Conservation (phyloP, 2,329 filamentous ascomycete species). For the Tolypocladium sp. region DNA sequence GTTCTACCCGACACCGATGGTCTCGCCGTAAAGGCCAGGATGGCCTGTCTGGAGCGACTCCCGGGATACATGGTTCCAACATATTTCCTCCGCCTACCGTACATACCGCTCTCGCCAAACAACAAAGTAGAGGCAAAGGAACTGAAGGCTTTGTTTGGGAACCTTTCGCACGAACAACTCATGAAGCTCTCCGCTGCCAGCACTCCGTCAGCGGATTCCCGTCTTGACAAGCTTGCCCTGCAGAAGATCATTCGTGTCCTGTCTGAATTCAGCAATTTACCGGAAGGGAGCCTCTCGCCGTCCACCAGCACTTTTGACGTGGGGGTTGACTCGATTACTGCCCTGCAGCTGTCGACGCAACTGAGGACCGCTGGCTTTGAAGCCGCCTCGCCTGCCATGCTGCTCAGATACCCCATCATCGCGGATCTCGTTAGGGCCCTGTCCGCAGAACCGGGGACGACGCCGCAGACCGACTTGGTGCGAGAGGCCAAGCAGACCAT, state of each 20-base stretch:
- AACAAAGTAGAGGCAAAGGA: conserved; percentile 78
- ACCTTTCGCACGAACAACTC: conserved; percentile 50
- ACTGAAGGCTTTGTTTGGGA: conserved; percentile 57
- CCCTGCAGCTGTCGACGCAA: conserved; percentile 56
- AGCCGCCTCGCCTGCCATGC: conserved; percentile 50
- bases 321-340: conserved; percentile 81
- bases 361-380: conserved; percentile 55
- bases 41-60: conserved; percentile 59
- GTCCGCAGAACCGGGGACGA: background rate
- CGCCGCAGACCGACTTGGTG: conserved; percentile 11
- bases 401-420: conserved; percentile 55
- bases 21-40: conserved; percentile 38
- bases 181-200: conserved; percentile 39
- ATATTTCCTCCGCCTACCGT: conserved; percentile 62
- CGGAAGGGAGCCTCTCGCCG: conserved; percentile 33
- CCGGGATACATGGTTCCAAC: conserved; percentile 89
- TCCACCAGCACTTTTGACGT: conserved; percentile 72
- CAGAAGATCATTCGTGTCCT: conserved; percentile 44
- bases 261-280: conserved; percentile 38
- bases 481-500: conserved; percentile 51
- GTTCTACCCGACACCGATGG: conserved; percentile 20
- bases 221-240: conserved; percentile 27
- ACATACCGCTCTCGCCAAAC: conserved; percentile 74
- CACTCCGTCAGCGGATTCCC: conserved; percentile 11
- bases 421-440: conserved; percentile 35